Evolutionary conservation across 768 basidiomycete genomes (phyloP).

Genomic region (Russula dissimulans): DNA sequence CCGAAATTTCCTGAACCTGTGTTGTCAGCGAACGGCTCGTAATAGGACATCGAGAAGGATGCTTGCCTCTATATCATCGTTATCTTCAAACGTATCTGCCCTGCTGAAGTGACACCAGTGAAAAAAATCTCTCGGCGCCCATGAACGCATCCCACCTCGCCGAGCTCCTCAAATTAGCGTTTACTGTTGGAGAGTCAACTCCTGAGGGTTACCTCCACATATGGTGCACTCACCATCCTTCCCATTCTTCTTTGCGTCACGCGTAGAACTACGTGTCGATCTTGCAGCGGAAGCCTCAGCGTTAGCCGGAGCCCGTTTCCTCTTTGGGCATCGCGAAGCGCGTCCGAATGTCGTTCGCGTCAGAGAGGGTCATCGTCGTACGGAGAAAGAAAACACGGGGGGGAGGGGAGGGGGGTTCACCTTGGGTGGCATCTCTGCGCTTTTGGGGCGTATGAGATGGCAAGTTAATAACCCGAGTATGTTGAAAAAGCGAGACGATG

Average conservation of each 20-base stretch:
- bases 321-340: constrained; percentile 29
- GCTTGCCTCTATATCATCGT: not conserved
- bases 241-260: constrained; percentile 26
- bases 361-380: not conserved
- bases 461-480: constrained; percentile 12
- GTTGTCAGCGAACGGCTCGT: not conserved
- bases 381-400: too few species aligned
- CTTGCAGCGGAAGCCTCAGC: constrained; percentile 33
- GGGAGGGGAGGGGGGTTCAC: not conserved
- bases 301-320: constrained; percentile 43
- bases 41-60: not conserved
- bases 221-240: constrained; percentile 18
- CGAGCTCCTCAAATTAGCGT: not conserved
- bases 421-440: constrained; percentile 17
- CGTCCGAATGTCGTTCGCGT: not conserved
- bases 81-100: not conserved
- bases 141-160: not conserved
- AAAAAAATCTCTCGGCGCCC: not conserved
- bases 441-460: not conserved
- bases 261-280: constrained; percentile 38
- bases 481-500: constrained; percentile 7
- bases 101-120: not conserved
- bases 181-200: not conserved
- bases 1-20: constrained; percentile 7
- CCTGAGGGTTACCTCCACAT: not conserved